A percentile compares a stretch with the other conserved stretches of the same genome.
Evolutionary conservation across 345 rosid genomes (phyloP).

Genomic region (Ailanthus altissimus): DNA sequence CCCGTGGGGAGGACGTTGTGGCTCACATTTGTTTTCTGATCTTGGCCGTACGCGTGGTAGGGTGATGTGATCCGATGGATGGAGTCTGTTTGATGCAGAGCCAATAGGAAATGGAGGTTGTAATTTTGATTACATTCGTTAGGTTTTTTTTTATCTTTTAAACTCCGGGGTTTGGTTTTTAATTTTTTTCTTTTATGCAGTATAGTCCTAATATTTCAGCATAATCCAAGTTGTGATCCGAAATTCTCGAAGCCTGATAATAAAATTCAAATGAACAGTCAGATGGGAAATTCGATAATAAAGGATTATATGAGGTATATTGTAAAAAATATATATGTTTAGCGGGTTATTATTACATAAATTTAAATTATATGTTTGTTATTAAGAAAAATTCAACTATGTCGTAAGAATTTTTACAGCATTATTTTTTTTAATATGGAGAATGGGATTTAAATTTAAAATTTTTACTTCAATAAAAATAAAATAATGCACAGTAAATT

Average conservation of each 20-base stretch:
- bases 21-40: neutral
- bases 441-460: too few species aligned
- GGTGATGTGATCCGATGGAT: neutral
- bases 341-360: neutral
- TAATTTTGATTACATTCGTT: neutral
- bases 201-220: neutral
- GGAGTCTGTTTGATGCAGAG: neutral
- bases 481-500: too few species aligned
- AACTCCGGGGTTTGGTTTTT: neutral
- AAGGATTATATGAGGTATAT: neutral
- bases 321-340: neutral
- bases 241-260: neutral
- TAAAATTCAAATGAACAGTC: neutral
- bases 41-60: slow-evolving; percentile 5
- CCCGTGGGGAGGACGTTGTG: neutral
- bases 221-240: neutral
- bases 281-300: too few species aligned
- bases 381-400: neutral
- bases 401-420: too few species aligned
- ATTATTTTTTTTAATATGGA: too few species aligned
- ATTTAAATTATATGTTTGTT: neutral
- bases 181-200: neutral
- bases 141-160: neutral
- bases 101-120: neutral
- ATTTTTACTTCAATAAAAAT: too few species aligned